phyloP scores from a whole-genome alignment of 2,329 filamentous ascomycete genomes.

The Alternaria tenuissima region DNA sequence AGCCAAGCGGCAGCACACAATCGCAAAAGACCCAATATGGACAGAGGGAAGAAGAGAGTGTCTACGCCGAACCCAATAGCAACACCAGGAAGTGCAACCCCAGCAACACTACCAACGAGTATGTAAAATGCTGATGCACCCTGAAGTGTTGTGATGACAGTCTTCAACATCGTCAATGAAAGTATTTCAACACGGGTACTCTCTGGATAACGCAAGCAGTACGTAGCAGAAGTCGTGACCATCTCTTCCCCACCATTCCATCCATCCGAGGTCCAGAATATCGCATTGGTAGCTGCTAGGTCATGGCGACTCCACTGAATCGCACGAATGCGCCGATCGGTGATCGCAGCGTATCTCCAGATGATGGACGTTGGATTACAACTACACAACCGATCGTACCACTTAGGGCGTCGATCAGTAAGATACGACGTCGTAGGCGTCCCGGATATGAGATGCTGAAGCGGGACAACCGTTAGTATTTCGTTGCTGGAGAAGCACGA shows the following conservation, averaged over 20 bases:
- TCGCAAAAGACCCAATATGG: slow-evolving; percentile 21
- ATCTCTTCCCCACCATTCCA: slow-evolving; percentile 49
- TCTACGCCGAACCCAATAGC: slow-evolving; percentile 3
- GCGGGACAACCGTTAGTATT: not conserved
- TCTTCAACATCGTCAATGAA: slow-evolving; percentile 24
- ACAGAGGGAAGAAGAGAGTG: slow-evolving; percentile 20
- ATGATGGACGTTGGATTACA: slow-evolving; percentile 52
- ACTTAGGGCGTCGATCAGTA: slow-evolving; percentile 24
- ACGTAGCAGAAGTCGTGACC: slow-evolving; percentile 1
- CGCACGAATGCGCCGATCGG: slow-evolving; percentile 45
- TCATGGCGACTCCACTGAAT: slow-evolving; percentile 36
- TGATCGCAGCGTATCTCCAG: slow-evolving; percentile 50
- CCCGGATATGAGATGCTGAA: slow-evolving; percentile 37
- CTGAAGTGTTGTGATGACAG: slow-evolving; percentile 24
- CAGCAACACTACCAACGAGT: not conserved
- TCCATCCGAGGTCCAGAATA: slow-evolving; percentile 46
- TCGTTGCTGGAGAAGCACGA: not conserved
- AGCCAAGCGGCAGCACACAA: slow-evolving; percentile 25
- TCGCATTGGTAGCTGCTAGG: slow-evolving; percentile 45
- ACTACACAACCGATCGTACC: slow-evolving; percentile 41
- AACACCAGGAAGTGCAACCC: not conserved
- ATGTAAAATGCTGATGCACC: slow-evolving; percentile 21
- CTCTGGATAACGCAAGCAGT: slow-evolving; percentile 12
- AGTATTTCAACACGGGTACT: slow-evolving; percentile 10
- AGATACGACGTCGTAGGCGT: slow-evolving; percentile 33